phyloP scores from a whole-genome alignment of 495 filamentous ascomycete species.

The Sporormia fimetaria region DNA sequence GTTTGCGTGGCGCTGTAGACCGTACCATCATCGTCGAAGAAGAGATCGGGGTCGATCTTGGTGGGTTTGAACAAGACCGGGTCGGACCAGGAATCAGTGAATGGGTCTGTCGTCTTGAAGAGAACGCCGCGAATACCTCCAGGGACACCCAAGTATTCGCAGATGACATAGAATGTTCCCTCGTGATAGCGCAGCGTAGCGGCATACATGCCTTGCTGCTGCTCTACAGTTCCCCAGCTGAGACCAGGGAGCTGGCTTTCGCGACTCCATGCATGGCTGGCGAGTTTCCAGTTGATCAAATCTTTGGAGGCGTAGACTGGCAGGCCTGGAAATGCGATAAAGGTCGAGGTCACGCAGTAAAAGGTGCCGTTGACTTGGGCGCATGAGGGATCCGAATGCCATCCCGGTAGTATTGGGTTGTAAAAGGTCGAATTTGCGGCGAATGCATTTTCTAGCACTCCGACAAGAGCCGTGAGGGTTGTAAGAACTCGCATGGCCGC shows the following conservation, averaged over 20 bases:
- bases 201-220: slow-evolving; percentile 5
- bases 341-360: slow-evolving; percentile 5
- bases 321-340: slow-evolving; percentile 4
- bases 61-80: too few species aligned
- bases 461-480: too few species aligned
- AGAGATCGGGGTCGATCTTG: too few species aligned
- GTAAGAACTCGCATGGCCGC: too few species aligned
- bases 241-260: slow-evolving; percentile 1
- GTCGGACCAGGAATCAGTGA: too few species aligned
- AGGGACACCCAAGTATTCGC: neutral
- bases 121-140: neutral
- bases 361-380: slow-evolving; percentile 6
- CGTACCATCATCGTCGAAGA: slow-evolving; percentile 1
- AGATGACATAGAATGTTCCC: slow-evolving; percentile 4
- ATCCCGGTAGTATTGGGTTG: slow-evolving; percentile 7
- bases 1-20: neutral
- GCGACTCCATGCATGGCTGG: slow-evolving; percentile 1
- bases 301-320: slow-evolving; percentile 6
- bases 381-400: slow-evolving; percentile 8
- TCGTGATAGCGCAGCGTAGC: slow-evolving; percentile 3
- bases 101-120: too few species aligned
- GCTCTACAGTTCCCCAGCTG: neutral
- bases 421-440: neutral
- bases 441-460: too few species aligned
- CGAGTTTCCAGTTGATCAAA: slow-evolving; percentile 7